phyloP scores from a whole-genome alignment of 805 yeast genomes.

The Wickerhamomyces xylosicus region DNA sequence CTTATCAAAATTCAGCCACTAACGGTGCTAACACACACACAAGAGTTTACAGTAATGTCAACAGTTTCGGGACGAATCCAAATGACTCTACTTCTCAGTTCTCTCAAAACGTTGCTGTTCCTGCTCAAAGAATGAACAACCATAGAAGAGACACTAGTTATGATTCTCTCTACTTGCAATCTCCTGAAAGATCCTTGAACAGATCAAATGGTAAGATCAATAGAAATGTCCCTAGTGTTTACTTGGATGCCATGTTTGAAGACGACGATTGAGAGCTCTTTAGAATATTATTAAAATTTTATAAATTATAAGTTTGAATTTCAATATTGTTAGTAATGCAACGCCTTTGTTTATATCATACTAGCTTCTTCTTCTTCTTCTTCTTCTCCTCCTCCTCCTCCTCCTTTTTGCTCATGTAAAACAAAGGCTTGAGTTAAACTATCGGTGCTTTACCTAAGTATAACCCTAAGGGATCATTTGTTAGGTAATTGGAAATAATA shows the following conservation, averaged over 20 bases:
- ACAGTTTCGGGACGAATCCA: slow-evolving; percentile 17
- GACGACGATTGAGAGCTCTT: slow-evolving; percentile 12
- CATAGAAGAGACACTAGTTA: slow-evolving; percentile 9
- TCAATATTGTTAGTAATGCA: no score
- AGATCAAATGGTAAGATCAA: slow-evolving; percentile 11
- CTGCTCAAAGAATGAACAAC: slow-evolving; percentile 3
- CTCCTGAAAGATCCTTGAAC: slow-evolving; percentile 12
- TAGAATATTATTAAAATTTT: no score
- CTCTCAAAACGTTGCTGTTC: slow-evolving; percentile 1
- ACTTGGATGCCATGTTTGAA: slow-evolving; percentile 40
- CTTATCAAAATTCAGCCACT: slow-evolving; percentile 24
- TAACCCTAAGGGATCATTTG: background rate
- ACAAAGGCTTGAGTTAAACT: no score
- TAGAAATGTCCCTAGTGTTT: slow-evolving; percentile 34
- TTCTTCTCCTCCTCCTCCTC: no score
- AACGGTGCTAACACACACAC: slow-evolving; percentile 16
- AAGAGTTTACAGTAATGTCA: slow-evolving; percentile 19
- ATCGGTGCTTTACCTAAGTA: background rate
- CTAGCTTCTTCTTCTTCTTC: no score
- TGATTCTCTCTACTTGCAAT: slow-evolving; percentile 8
- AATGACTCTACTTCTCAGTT: slow-evolving; percentile 1
- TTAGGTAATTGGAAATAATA: background rate
- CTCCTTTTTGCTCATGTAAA: no score
- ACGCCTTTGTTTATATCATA: no score
- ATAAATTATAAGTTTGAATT: no score